Base-by-base conservation (phyloP, 2,329 filamentous ascomycete species). In the Diplodia seriata region DNA sequence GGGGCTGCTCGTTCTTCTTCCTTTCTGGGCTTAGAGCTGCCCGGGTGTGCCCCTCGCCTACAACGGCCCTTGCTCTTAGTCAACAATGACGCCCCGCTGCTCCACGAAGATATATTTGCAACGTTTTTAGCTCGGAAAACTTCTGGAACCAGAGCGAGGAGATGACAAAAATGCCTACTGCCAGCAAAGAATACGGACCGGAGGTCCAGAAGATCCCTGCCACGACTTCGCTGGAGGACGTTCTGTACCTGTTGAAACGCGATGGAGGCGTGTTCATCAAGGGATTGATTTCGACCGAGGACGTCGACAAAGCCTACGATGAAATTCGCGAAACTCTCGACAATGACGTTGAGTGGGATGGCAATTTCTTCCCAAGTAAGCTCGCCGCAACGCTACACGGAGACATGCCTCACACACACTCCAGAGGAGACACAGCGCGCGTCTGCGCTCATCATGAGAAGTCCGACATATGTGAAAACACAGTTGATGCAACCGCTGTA, bases 401-500 rank as follows among this genome's bases (percentile, higher is more conserved):
- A 14, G 14, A 54, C 6, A 9, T 36, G 7, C 8, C 54, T 56
- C 15, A 38, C 8, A 43, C 11, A 7, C 5, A 3, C 1, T 5
- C 5, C 64, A 71, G 70, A 71, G 55, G 70, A 71, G 38, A 71
- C 70, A 3, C 66, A 71, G 64, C 56, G 70, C n/a, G 70, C 70
- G 1, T 67, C 70, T 18, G 47, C 67, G 23, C 29, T 71, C 23
- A 66, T 71, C 5, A 66, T 26, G 55, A 63, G 68, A 18, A 71
- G 70, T 47, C 66, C 70, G 20, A 71, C 70, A 7, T 71, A 69
- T 33, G 68, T 68, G 2, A 43, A 57, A 20, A 71, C 69, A 1
- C 69, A 70, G 49, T 8, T 76, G 18, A 75, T 74, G 71, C 71
- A 76, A 20, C 73, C 72, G 0, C 68, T 76, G 1, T 77, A 73